A percentile compares a stretch with the other conserved stretches of the same genome.
phyloP scores from a whole-genome alignment of 768 basidiomycete species.

The Ephemerocybe angulata region DNA sequence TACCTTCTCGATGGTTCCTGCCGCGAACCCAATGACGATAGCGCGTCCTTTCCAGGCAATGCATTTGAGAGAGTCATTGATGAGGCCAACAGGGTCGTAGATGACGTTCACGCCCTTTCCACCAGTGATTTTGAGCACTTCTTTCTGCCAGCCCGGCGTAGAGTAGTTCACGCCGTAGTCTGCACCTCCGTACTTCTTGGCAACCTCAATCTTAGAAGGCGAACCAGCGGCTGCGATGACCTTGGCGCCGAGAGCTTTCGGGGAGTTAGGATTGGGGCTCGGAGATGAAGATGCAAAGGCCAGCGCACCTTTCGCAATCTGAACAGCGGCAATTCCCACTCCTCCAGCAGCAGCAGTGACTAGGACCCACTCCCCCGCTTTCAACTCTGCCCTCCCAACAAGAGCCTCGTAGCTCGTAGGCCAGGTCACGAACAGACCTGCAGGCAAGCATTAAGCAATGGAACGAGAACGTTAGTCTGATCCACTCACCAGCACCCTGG shows the following conservation, averaged over 20 bases:
- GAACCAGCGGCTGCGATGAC: slow-evolving; percentile 94
- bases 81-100: slow-evolving; percentile 83
- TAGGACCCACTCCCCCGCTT: slow-evolving; percentile 86
- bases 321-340: slow-evolving; percentile 88
- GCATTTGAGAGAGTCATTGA: slow-evolving; percentile 83
- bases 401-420: slow-evolving; percentile 93
- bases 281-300: background rate
- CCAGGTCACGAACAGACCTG: slow-evolving; percentile 84
- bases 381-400: slow-evolving; percentile 76
- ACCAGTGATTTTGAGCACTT: slow-evolving; percentile 77
- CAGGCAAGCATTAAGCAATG: background rate
- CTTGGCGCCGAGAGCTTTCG: slow-evolving; percentile 76
- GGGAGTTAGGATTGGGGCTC: background rate
- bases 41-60: slow-evolving; percentile 93
- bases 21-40: slow-evolving; percentile 91
- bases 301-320: slow-evolving; percentile 79
- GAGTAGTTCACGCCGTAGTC: slow-evolving; percentile 82
- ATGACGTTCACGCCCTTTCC: slow-evolving; percentile 86
- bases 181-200: slow-evolving; percentile 72
- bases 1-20: slow-evolving; percentile 80
- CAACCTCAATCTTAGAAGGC: slow-evolving; percentile 73
- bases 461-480: background rate
- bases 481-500: slow-evolving; percentile 69
- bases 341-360: slow-evolving; percentile 96
- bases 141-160: slow-evolving; percentile 79